phyloP scores from a whole-genome alignment of 352 stramenopile genomes.

The Phytophthora pistaciae region DNA sequence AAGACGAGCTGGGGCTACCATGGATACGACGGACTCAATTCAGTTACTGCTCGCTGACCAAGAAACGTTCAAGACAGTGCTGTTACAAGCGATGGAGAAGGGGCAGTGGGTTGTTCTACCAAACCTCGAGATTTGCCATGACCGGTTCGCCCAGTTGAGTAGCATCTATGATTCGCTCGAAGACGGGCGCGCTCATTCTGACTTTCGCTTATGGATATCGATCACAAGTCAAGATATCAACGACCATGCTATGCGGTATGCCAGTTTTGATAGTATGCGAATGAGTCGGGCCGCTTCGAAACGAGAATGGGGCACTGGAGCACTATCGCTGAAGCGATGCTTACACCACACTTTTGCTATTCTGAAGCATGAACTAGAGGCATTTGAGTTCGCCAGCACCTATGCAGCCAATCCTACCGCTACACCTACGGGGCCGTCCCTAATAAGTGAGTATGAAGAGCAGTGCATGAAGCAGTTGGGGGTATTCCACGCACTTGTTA shows the following conservation, averaged over 20 bases:
- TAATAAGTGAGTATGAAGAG: constrained; percentile 14
- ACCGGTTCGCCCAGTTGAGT: constrained; percentile 33
- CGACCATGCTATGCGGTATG: background rate
- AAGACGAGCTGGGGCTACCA: constrained; percentile 36
- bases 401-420: background rate
- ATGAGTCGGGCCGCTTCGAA: constrained; percentile 2
- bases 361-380: constrained; percentile 27
- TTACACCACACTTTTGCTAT: constrained; percentile 38
- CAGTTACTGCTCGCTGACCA: constrained; percentile 25
- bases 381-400: constrained; percentile 14
- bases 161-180: constrained; percentile 44
- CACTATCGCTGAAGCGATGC: constrained; percentile 31
- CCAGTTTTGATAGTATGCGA: constrained; percentile 5
- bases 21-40: constrained; percentile 36
- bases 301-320: constrained; percentile 23
- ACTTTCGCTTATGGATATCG: constrained; percentile 77
- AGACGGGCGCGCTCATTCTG: constrained; percentile 44
- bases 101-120: constrained; percentile 66
- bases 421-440: background rate
- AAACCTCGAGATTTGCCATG: constrained; percentile 37
- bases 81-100: constrained; percentile 54
- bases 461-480: constrained; percentile 29
- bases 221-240: background rate
- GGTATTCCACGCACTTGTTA: constrained; percentile 34
- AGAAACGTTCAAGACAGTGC: constrained; percentile 39